Evolutionary conservation across 2,329 filamentous ascomycete species (phyloP).

Genomic region (Fusarium humuli): DNA sequence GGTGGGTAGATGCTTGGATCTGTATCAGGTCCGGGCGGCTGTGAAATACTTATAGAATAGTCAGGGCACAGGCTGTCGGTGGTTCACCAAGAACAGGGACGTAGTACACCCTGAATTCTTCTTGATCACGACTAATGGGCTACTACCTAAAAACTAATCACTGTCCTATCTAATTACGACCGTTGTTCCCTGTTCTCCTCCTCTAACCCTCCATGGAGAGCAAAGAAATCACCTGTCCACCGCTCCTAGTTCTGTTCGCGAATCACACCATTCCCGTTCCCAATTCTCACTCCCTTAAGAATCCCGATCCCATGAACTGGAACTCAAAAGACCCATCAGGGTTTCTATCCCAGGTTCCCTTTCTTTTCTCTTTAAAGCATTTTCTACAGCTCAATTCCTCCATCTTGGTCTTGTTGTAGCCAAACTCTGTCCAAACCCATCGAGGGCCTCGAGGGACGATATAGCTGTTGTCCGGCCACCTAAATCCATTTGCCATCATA

Average conservation of each 20-base stretch:
- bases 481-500: no score
- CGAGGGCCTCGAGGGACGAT: background rate
- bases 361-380: background rate
- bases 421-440: background rate
- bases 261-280: background rate
- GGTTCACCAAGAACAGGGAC: background rate
- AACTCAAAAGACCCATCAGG: background rate
- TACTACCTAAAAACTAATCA: background rate
- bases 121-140: background rate
- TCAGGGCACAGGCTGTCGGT: fast-evolving
- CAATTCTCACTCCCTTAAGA: background rate
- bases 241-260: fast-evolving
- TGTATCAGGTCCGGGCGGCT: background rate
- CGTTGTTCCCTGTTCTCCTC: background rate
- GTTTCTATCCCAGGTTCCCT: background rate
- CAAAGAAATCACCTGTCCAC: fast-evolving
- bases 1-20: background rate
- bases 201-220: fast-evolving
- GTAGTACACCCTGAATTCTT: fast-evolving
- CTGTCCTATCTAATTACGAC: background rate
- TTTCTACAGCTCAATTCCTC: background rate
- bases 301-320: background rate
- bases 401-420: background rate
- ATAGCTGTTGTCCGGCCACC: background rate
- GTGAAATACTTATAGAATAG: background rate